Evolutionary conservation across 2,329 filamentous ascomycete species (phyloP), one percentile per base, ranked within the genome.

Genomic region (Aspergillus cejpii): DNA sequence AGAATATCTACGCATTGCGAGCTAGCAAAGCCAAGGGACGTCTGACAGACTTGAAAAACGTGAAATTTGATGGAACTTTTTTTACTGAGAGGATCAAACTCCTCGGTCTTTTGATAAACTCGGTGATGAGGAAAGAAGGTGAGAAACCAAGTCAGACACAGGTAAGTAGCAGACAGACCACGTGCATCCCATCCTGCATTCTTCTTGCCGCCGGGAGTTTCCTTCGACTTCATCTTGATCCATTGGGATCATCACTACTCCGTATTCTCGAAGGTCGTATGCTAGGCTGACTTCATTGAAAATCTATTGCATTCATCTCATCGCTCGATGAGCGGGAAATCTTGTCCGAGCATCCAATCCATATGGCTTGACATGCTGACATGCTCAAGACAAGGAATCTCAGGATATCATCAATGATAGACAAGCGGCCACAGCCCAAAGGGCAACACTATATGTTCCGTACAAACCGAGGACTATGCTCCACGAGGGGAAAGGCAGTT

Each of bases 1-100:
- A 83, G 65, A 11, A 81, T 65, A 48, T 80, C 77, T 27, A 79
- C 78, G 55, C 77, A 80, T 56, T 78, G 69, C 15, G 83, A 59
- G 1, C 79, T 79, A 8, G 79, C 74, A 17, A 83, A 66, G 8
- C 80, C 80, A 28, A 78, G n/a, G n/a, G n/a, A n/a, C n/a, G n/a
- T n/a, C n/a, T n/a, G n/a, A n/a, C n/a, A n/a, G n/a, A n/a, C n/a
- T n/a, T n/a, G n/a, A n/a, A n/a, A n/a, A n/a, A n/a, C n/a, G n/a
- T n/a, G n/a, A n/a, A n/a, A n/a, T n/a, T n/a, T n/a, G n/a, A n/a
- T n/a, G n/a, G n/a, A n/a, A n/a, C n/a, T n/a, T n/a, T n/a, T n/a
- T n/a, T n/a, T n/a, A n/a, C n/a, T n/a, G n/a, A n/a, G n/a, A n/a
- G n/a, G n/a, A n/a, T n/a, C 28, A 31, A 15, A 15, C 28, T 31